phyloP scores from a whole-genome alignment of 805 yeast genomes.

The Tetrapisispora phaffii region DNA sequence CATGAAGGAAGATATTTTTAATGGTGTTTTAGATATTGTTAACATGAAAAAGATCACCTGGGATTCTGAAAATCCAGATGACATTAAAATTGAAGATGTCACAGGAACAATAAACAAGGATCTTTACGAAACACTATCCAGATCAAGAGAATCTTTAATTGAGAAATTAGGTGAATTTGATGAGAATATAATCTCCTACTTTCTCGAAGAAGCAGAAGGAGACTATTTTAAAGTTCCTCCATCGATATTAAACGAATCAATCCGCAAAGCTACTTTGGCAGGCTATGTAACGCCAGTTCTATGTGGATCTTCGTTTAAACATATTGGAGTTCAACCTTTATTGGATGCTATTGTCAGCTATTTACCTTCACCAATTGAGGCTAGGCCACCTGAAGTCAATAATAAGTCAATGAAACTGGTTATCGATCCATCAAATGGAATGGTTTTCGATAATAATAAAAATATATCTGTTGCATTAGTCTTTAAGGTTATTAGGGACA shows the following conservation, averaged over 20 bases:
- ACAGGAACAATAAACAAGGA: constrained; percentile 17
- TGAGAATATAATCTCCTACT: constrained; percentile 66
- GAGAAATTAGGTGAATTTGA: constrained; percentile 80
- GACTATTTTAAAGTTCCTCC: constrained; percentile 61
- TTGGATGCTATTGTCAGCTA: constrained; percentile 72
- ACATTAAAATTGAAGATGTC: constrained; percentile 45
- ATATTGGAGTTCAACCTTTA: constrained; percentile 91
- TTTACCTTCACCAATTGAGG: constrained; percentile 74
- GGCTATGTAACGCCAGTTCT: constrained; percentile 63
- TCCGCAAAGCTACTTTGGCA: constrained; percentile 52
- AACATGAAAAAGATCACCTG: constrained; percentile 43
- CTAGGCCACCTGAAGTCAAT: constrained; percentile 44
- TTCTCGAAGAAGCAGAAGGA: constrained; percentile 55
- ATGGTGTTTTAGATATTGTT: constrained; percentile 52
- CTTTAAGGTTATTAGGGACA: constrained; percentile 83
- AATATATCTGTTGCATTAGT: constrained; percentile 70
- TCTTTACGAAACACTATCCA: constrained; percentile 39
- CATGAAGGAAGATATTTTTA: constrained; percentile 29
- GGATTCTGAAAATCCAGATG: constrained; percentile 28
- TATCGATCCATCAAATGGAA: constrained; percentile 37
- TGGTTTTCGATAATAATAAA: constrained; percentile 46
- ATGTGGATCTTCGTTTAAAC: constrained; percentile 87
- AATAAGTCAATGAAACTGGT: constrained; percentile 27
- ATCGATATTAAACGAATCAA: constrained; percentile 43
- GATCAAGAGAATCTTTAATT: constrained; percentile 63